Conservation (phyloP, 2,329 filamentous ascomycete species). For the Paramyrothecium roridum region DNA sequence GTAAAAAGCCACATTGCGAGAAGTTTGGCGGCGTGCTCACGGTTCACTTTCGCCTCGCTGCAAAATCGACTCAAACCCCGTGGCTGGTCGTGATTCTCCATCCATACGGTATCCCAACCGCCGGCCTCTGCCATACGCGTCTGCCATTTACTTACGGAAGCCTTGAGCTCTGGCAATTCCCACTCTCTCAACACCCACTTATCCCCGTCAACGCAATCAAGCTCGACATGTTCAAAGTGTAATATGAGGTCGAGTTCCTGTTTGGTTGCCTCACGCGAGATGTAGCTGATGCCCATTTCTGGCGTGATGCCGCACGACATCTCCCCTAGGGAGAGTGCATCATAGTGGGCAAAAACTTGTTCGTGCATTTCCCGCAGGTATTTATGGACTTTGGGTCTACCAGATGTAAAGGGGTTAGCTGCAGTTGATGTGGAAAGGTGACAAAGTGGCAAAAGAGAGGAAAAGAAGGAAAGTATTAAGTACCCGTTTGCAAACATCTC, state of each 20-base stretch:
- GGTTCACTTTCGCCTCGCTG: conserved; percentile 18
- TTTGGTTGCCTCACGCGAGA: conserved; percentile 37
- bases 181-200: neutral
- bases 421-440: neutral
- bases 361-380: conserved; percentile 56
- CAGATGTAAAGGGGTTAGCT: neutral
- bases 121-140: conserved; percentile 36
- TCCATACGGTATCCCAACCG: conserved; percentile 57
- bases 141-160: conserved; percentile 38
- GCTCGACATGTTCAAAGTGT: conserved; percentile 42
- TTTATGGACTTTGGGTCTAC: conserved; percentile 57
- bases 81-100: conserved; percentile 63
- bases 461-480: neutral
- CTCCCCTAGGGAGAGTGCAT: conserved; percentile 64
- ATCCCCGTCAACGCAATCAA: conserved; percentile 19
- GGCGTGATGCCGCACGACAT: conserved; percentile 53
- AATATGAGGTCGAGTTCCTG: conserved; percentile 63
- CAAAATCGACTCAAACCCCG: conserved; percentile 47
- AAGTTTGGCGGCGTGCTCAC: conserved; percentile 47
- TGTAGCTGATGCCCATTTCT: conserved; percentile 52
- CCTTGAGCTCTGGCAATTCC: conserved; percentile 12
- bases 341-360: conserved; percentile 50
- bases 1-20: conserved; percentile 39
- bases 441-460: neutral
- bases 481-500: conserved; percentile 46